Evolutionary conservation across 345 rosid species (phyloP), one percentile per base, ranked within the genome.

Genomic region (Viola odorata): DNA sequence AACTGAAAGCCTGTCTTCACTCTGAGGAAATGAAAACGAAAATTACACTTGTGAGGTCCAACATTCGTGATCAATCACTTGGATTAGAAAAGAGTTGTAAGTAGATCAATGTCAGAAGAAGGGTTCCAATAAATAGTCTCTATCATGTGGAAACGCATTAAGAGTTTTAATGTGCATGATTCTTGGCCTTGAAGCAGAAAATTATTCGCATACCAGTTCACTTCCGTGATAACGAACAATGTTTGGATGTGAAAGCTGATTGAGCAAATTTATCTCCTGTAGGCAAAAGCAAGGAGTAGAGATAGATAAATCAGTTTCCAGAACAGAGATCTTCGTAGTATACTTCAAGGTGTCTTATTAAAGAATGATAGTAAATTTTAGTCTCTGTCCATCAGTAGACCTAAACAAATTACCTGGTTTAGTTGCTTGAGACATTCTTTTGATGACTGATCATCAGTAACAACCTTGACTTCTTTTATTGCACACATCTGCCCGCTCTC

Each of bases 401-500:
- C 32, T 23, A 10, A 47, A 47, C 4, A n/a, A 9, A 47, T 9
- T 56, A 88, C 98, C 96, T 89, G 99, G 75, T 87, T 89, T 65
- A 94, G 77, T 67, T 94, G 99, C 81, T 80, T 94, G 61, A 86
- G 84, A 78, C 90, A 67, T 78, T 94, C 99, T 77, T 74, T 94
- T 40, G 90, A 89, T 23, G 85, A 62, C 74, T 75, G 84, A 71
- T 94, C 97, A 66, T 94, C 99, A 10, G 82, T 77, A 73, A 84
- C 80, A 72, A 87, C 84, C 70, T 60, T 81, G 62, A 89, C 99
- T 85, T 94, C 99, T 74, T 94, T 94, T 69, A 94, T 89, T 6
- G 99, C 99, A 75, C 97, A 94, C 88, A 94, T 84, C 57, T 86
- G 84, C 60, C 99, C 98, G 55, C 84, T 85, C 67, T 81, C 89